Percentiles rank a stretch among this genome's conserved stretches.
Conservation (phyloP, 1,139 yeast species). For the Saccharomycopsis phalli region DNA sequence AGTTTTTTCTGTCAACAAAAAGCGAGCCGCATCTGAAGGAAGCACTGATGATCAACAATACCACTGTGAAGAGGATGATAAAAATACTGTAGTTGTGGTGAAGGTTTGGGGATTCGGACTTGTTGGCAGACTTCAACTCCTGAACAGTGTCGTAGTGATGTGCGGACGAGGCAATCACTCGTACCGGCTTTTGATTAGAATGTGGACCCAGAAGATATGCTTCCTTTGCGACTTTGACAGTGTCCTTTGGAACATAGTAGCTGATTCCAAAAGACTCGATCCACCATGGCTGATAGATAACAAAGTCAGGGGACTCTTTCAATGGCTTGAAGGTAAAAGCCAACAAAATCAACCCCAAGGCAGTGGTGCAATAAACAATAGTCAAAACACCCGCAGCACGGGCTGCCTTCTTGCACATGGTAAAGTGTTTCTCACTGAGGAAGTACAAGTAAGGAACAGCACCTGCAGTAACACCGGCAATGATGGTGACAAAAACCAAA, state of each 20-base stretch:
- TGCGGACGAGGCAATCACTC: conserved; percentile 34
- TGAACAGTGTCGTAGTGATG: conserved; percentile 31
- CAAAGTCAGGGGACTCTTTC: conserved; percentile 40
- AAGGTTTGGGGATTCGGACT: conserved; percentile 28
- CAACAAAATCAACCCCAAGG: conserved; percentile 33
- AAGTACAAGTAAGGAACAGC: conserved; percentile 55
- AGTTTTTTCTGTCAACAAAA: conserved; percentile 33
- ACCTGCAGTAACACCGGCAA: conserved; percentile 62
- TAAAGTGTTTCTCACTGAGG: conserved; percentile 37
- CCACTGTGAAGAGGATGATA: conserved; percentile 43
- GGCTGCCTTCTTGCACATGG: conserved; percentile 47
- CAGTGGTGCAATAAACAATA: conserved; percentile 45
- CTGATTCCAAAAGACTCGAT: conserved; percentile 52
- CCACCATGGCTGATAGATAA: conserved; percentile 76
- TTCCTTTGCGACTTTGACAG: conserved; percentile 41
- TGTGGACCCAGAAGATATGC: conserved; percentile 47
- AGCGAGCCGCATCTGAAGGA: conserved; percentile 47
- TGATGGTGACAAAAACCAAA: conserved; percentile 49
- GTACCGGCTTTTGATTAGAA: conserved; percentile 31
- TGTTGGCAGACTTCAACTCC: conserved; percentile 23
- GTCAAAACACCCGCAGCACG: conserved; percentile 51
- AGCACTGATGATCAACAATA: conserved; percentile 48
- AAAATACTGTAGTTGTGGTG: conserved; percentile 41
- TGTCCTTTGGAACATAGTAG: conserved; percentile 45
- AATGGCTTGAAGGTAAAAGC: conserved; percentile 54